Evolutionary conservation across 2,329 filamentous ascomycete species (phyloP).

Genomic region (Neonectria faginata): DNA sequence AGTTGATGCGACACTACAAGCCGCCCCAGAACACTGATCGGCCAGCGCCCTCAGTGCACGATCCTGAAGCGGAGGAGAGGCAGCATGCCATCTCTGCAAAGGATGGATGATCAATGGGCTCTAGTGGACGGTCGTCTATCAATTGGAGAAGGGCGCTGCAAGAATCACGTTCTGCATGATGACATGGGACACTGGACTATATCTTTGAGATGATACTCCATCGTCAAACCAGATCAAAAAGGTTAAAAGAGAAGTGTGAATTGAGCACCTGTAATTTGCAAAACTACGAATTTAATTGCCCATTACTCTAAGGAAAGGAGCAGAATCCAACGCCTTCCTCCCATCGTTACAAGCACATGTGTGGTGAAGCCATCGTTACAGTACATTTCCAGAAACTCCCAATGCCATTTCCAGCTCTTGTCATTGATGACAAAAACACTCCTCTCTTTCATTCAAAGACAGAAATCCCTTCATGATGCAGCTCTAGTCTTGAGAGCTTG

Average conservation of each 20-base stretch:
- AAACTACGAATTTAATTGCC: conserved; percentile 4
- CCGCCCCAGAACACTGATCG: conserved; percentile 61
- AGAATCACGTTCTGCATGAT: neutral
- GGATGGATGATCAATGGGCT: conserved; percentile 28
- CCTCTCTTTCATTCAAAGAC: neutral
- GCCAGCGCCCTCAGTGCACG: conserved; percentile 58
- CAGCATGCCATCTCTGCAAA: conserved; percentile 41
- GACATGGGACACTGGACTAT: neutral
- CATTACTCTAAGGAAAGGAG: conserved; percentile 23
- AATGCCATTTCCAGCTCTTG: conserved; percentile 19
- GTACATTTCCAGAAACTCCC: conserved; percentile 33
- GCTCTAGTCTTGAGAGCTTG: neutral
- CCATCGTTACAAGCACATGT: conserved; percentile 18
- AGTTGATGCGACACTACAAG: conserved; percentile 76
- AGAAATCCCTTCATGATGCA: neutral
- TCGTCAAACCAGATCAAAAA: neutral
- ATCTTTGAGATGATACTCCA: neutral
- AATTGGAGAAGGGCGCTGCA: conserved; percentile 4
- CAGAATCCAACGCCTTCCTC: conserved; percentile 27
- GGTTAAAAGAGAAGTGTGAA: neutral
- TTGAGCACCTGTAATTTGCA: neutral
- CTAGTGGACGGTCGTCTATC: neutral
- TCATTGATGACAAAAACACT: neutral
- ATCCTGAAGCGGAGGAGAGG: conserved; percentile 47
- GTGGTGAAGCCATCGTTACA: conserved; percentile 16